Base-by-base conservation (phyloP, 768 basidiomycete genomes). In the Piloderma croceum region DNA sequence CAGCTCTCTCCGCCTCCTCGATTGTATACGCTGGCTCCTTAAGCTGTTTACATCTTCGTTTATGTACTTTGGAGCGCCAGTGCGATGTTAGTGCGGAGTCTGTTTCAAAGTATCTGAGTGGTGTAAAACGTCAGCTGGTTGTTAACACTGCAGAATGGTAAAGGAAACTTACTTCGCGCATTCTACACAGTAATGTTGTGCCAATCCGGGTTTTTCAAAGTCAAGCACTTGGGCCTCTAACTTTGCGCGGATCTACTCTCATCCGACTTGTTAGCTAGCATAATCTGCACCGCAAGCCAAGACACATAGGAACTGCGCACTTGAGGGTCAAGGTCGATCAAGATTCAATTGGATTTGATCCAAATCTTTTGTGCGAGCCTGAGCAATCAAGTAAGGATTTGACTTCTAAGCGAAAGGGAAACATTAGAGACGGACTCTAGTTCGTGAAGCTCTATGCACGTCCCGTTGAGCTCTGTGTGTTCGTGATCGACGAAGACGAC, bases 261-360 rank as follows among this genome's bases (percentile, higher is more conserved):
- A n/a, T n/a, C n/a, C n/a, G n/a, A n/a, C n/a, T n/a, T n/a, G n/a
- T n/a, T n/a, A n/a, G n/a, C n/a, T n/a, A n/a, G n/a, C n/a, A n/a
- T n/a, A n/a, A n/a, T n/a, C n/a, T n/a, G n/a, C n/a, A n/a, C n/a
- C n/a, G n/a, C n/a, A n/a, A 37, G 23, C 9, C 19, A n/a, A 40
- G 17, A 18, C 19, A 24, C 29, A n/a, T 25, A 20, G 29, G 11
- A 15, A 31, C 20, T 1, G 46, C 70, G 48, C 44, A 84, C 86
- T 67, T 83, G 84, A 3, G 89, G 89, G 63, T 84, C 79, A 36
- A 96, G 64, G 70, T 97, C 92, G 53, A 85, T 76, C 46, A n/a
- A n/a, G n/a, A n/a, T n/a, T n/a, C n/a, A 88, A 71, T 63, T 96
- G 91, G 53, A 97, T 96, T 62, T 91, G 83, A 65, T 97, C 92